These are phyloP conservation scores for Cutaneotrichosporon sp. DNA, from an alignment of 1,284 basidiomycete species.

Conservation along the genomic window DNA sequence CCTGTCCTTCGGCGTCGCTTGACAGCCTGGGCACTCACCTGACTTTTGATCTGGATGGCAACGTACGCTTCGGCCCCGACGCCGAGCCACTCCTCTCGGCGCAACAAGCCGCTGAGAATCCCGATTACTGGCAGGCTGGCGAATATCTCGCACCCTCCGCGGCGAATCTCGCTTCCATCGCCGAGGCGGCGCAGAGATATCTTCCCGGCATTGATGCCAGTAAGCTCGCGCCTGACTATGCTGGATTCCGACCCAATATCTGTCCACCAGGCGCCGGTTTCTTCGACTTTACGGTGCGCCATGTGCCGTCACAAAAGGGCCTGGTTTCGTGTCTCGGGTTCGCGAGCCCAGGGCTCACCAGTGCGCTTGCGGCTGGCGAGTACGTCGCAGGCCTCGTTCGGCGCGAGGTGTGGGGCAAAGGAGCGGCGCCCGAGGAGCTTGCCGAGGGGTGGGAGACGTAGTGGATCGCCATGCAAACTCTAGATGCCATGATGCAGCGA, in stretches of 20 bases:
- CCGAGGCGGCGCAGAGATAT: slow-evolving; percentile 62
- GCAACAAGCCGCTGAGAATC: slow-evolving; percentile 57
- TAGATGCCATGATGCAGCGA: neutral
- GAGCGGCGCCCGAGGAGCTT: slow-evolving; percentile 8
- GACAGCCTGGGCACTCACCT: slow-evolving; percentile 83
- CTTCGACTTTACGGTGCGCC: slow-evolving; percentile 69
- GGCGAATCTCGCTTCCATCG: slow-evolving; percentile 65
- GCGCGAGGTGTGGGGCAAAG: slow-evolving; percentile 44
- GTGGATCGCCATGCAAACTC: neutral
- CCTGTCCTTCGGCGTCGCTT: slow-evolving; percentile 67
- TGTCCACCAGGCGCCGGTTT: slow-evolving; percentile 71
- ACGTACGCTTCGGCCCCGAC: slow-evolving; percentile 90
- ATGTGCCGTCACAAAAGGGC: slow-evolving; percentile 40
- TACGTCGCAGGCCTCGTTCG: slow-evolving; percentile 54
- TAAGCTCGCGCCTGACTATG: slow-evolving; percentile 80
- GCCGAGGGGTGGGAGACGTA: slow-evolving; percentile 25
- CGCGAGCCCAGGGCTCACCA: slow-evolving; percentile 59
- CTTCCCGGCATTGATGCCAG: slow-evolving; percentile 67
- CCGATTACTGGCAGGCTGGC: slow-evolving; percentile 70
- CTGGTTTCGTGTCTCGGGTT: slow-evolving; percentile 57
- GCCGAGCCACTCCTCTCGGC: slow-evolving; percentile 75
- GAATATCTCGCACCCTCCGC: slow-evolving; percentile 67
- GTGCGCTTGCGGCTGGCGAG: slow-evolving; percentile 56
- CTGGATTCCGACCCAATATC: slow-evolving; percentile 88
- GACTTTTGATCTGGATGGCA: slow-evolving; percentile 82